phyloP scores from a whole-genome alignment of 192 early-diverging fungal species.

The Entrophospora sp. region DNA sequence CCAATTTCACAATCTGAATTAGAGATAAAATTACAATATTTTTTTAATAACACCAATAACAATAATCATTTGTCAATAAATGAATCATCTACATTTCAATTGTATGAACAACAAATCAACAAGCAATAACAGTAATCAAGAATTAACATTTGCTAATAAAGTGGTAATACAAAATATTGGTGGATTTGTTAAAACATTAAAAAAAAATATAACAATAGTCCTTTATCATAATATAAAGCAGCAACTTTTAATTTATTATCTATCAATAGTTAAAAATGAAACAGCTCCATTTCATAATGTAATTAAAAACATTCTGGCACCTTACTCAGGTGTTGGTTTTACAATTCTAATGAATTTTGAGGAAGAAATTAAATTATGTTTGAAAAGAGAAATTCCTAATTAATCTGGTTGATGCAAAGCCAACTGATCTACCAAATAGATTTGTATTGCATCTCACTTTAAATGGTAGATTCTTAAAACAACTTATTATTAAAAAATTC shows the following conservation, averaged over 20 bases:
- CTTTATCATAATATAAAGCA: constrained; percentile 1
- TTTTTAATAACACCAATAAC: background rate
- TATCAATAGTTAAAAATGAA: background rate
- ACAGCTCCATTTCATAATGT: background rate
- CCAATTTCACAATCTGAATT: background rate
- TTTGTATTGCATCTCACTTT: constrained; percentile 8
- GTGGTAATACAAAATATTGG: constrained; percentile 1
- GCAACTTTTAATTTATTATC: background rate
- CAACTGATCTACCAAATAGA: background rate
- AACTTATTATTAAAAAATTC: too few relatives aligned
- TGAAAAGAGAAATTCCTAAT: background rate
- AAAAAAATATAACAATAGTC: background rate
- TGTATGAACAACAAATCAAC: too few relatives aligned
- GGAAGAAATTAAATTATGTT: background rate
- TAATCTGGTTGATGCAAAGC: background rate
- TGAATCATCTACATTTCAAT: background rate
- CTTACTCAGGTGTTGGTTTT: constrained; percentile 1
- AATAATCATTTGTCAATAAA: background rate
- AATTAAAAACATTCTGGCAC: background rate
- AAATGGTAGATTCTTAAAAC: constrained; percentile 13
- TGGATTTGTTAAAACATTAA: constrained; percentile 5
- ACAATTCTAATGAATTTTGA: constrained; percentile 11
- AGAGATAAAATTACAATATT: background rate
- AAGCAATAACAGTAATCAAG: too few relatives aligned
- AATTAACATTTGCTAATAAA: constrained; percentile 3